These are phyloP conservation scores for Cytospora piceicola DNA, from an alignment of 2,329 filamentous ascomycete species.

Conservation along the genomic window DNA sequence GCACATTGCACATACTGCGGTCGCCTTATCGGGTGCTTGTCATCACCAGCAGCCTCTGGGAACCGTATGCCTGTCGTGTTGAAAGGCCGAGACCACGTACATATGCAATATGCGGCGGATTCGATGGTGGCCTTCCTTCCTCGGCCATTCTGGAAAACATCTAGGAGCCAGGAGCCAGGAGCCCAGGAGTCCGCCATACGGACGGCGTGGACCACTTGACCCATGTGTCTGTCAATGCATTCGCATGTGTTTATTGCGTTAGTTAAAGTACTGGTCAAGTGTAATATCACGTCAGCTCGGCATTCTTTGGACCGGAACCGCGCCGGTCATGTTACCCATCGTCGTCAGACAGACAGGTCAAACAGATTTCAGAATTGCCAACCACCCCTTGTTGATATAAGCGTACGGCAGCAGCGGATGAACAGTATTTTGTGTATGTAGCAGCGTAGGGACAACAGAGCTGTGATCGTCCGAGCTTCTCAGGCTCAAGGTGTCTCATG, in stretches of 20 bases:
- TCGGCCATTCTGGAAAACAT: background rate
- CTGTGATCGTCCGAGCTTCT: constrained; percentile 1
- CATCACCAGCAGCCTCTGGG: background rate
- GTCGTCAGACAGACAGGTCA: background rate
- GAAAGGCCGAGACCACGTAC: background rate
- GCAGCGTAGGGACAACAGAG: background rate
- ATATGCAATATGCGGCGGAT: background rate
- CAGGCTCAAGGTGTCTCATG: background rate
- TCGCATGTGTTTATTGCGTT: background rate
- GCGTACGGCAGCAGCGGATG: background rate
- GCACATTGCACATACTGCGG: background rate
- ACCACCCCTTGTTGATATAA: background rate
- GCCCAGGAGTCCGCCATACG: too few species aligned
- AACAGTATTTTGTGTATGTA: too few species aligned
- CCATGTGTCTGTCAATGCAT: background rate
- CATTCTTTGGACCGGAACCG: too few species aligned
- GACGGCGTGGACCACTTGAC: background rate
- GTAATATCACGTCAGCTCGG: background rate
- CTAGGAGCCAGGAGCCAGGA: background rate
- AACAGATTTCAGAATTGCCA: background rate
- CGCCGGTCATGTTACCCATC: too few species aligned
- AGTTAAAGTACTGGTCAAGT: background rate
- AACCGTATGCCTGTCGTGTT: background rate
- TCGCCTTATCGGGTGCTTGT: background rate
- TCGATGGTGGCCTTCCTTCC: background rate